These are phyloP conservation scores for Abortiporus biennis DNA, from an alignment of 1,284 basidiomycete species.

Conservation along the genomic window DNA sequence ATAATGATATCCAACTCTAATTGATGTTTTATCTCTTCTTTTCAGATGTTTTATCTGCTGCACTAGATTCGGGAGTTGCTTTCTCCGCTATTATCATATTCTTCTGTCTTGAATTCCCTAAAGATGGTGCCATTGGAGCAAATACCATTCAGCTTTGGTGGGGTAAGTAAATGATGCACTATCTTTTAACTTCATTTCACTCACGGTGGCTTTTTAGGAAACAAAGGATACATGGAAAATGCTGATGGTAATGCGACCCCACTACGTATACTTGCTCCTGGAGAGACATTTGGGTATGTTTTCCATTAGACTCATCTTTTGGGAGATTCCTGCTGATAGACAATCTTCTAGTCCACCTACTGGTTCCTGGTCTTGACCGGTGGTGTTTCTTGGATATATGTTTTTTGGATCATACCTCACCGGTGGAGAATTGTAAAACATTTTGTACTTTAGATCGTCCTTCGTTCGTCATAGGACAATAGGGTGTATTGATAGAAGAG, in stretches of 20 bases:
- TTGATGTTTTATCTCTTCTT: not conserved
- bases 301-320: not conserved
- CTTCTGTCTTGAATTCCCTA: conserved; percentile 39
- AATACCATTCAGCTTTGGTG: conserved; percentile 42
- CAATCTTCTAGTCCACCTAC: conserved; percentile 6
- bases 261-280: conserved; percentile 2
- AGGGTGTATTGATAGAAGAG: too few relatives aligned
- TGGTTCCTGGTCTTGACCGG: conserved; percentile 3
- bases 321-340: not conserved
- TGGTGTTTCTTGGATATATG: not conserved
- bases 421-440: too few relatives aligned
- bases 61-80: conserved; percentile 45
- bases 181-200: not conserved
- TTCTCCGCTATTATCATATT: conserved; percentile 42
- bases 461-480: too few relatives aligned
- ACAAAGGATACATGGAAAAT: conserved; percentile 12
- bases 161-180: conserved; percentile 34
- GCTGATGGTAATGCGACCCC: conserved; percentile 11
- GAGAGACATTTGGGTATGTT: conserved; percentile 11
- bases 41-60: conserved; percentile 48
- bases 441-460: too few relatives aligned
- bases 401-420: too few relatives aligned
- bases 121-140: conserved; percentile 39
- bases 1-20: conserved; percentile 15
- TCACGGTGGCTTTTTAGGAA: conserved; percentile 1